Percentiles rank a stretch among this genome's conserved stretches.
Conservation (phyloP, 768 basidiomycete genomes). For the Podaxis sp. region DNA sequence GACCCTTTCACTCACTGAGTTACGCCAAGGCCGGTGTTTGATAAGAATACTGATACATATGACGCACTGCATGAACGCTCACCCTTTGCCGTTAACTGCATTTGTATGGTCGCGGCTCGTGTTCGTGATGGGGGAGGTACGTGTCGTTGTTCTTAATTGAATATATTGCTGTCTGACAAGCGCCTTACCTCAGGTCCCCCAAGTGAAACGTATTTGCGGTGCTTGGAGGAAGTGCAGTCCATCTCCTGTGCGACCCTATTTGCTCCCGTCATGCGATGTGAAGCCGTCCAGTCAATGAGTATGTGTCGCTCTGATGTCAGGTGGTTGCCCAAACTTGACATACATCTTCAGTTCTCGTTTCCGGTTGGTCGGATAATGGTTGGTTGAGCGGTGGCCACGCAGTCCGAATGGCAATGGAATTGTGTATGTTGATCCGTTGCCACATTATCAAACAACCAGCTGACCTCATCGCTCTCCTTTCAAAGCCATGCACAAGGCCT, state of each 20-base stretch:
- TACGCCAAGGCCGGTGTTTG: slow-evolving; percentile 68
- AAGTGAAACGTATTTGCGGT: slow-evolving; percentile 71
- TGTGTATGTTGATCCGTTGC: slow-evolving; percentile 52
- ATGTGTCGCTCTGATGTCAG: slow-evolving; percentile 27
- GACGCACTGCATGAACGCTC: slow-evolving; percentile 85
- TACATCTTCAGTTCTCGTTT: slow-evolving; percentile 65
- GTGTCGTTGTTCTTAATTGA: slow-evolving; percentile 18
- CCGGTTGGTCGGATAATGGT: slow-evolving; percentile 95
- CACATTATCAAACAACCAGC: background rate
- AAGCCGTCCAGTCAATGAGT: slow-evolving; percentile 96
- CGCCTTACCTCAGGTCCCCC: slow-evolving; percentile 49
- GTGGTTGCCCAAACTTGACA: slow-evolving; percentile 1
- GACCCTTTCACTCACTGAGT: slow-evolving; percentile 47
- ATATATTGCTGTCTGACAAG: slow-evolving; percentile 4
- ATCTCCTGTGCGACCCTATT: slow-evolving; percentile 88
- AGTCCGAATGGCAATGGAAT: slow-evolving; percentile 95
- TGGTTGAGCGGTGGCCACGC: slow-evolving; percentile 95
- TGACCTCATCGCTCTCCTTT: slow-evolving; percentile 2
- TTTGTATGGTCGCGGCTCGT: slow-evolving; percentile 91
- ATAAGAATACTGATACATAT: slow-evolving; percentile 78
- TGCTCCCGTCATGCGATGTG: slow-evolving; percentile 77
- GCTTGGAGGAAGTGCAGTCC: slow-evolving; percentile 80
- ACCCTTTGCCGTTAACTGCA: slow-evolving; percentile 89
- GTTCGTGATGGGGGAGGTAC: slow-evolving; percentile 88
- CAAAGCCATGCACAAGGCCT: slow-evolving; percentile 86